These are phyloP conservation scores for Eucalyptus curtisii DNA, from an alignment of 345 rosid species.

Conservation along the genomic window DNA sequence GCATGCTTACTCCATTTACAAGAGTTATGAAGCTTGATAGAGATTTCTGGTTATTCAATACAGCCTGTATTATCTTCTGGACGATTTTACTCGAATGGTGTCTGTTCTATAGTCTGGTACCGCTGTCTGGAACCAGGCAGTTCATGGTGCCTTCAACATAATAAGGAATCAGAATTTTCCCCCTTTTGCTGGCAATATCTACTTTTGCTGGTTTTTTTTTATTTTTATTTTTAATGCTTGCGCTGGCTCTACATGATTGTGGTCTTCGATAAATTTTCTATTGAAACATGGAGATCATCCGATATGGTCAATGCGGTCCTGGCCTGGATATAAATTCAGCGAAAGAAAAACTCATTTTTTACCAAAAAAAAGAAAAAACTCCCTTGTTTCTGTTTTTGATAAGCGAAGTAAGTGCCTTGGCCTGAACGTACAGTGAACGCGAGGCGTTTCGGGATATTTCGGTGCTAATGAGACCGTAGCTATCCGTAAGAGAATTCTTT, in stretches of 20 bases:
- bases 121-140: background rate
- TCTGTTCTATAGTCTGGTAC: background rate
- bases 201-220: background rate
- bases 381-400: background rate
- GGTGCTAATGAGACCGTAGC: background rate
- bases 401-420: background rate
- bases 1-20: background rate
- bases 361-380: background rate
- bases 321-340: background rate
- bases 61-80: background rate
- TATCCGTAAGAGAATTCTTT: background rate
- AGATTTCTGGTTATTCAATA: background rate
- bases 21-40: background rate
- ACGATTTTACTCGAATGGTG: background rate
- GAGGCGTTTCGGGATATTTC: background rate
- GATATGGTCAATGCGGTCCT: background rate
- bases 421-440: background rate
- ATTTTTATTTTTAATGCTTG: background rate
- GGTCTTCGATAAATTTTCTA: background rate
- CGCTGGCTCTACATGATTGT: background rate
- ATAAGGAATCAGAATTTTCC: background rate
- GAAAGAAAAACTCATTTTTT: background rate
- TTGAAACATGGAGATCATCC: background rate
- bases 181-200: background rate
- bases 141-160: background rate